Evolutionary conservation across 495 filamentous ascomycete species (phyloP).

Genomic region (Tuber umbilicatum): DNA sequence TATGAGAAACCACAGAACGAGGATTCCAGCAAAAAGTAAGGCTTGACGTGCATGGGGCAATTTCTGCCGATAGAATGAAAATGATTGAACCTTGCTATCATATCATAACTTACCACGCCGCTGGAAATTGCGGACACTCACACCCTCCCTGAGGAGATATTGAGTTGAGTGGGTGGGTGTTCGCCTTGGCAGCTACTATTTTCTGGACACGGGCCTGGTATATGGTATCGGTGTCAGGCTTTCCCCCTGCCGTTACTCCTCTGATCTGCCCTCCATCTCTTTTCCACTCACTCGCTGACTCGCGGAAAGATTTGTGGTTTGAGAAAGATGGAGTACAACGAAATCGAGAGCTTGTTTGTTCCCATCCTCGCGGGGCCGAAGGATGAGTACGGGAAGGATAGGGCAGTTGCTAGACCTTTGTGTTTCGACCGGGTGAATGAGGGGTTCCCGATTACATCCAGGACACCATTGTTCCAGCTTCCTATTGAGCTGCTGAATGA

Average conservation of each 20-base stretch:
- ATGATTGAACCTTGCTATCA: background rate
- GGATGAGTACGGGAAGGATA: background rate
- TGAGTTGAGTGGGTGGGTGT: background rate
- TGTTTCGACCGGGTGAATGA: constrained; percentile 13
- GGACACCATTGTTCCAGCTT: constrained; percentile 6
- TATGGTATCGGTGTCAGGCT: background rate
- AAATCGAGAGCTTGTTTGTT: background rate
- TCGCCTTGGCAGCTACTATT: background rate
- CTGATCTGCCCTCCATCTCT: background rate
- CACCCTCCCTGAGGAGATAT: background rate
- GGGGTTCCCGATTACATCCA: background rate
- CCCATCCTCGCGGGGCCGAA: background rate
- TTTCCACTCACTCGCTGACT: background rate
- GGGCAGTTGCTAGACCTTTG: background rate
- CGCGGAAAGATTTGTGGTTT: background rate
- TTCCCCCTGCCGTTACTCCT: background rate
- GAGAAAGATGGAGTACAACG: background rate
- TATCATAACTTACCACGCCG: background rate
- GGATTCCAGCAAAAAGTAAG: background rate
- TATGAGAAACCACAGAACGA: background rate
- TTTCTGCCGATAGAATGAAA: background rate
- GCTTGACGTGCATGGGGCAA: background rate
- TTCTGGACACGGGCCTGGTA: background rate
- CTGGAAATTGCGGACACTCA: background rate
- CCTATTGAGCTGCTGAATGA: constrained; percentile 12